phyloP scores from a whole-genome alignment of 208 protist species.

The Trypanosomatidae sp. region DNA sequence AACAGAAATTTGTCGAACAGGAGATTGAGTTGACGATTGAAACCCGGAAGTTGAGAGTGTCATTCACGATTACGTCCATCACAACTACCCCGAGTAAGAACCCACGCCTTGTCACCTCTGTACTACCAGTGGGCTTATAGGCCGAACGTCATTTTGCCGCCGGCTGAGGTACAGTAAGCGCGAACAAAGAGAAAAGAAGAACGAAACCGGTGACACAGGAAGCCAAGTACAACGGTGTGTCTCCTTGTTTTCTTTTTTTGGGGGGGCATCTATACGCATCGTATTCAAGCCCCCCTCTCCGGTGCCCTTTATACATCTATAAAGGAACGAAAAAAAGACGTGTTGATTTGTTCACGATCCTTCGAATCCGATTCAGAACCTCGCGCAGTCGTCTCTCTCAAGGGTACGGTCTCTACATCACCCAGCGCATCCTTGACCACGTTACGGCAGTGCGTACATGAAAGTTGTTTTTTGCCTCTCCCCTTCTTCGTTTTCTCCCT shows the following conservation, averaged over 20 bases:
- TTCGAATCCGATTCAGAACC: background rate
- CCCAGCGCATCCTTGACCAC: background rate
- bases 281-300: background rate
- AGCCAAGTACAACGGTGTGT: background rate
- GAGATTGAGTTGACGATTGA: background rate
- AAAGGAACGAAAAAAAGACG: background rate
- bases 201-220: background rate
- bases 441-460: background rate
- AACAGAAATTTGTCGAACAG: background rate
- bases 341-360: background rate
- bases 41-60: background rate
- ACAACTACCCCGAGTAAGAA: background rate
- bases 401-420: background rate
- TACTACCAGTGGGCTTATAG: background rate
- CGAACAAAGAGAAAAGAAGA: background rate
- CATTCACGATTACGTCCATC: background rate
- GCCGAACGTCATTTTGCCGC: background rate
- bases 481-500: background rate
- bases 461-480: background rate
- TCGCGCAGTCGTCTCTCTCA: background rate
- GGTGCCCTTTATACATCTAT: background rate
- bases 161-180: background rate
- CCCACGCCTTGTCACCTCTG: background rate
- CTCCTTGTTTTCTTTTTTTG: background rate
- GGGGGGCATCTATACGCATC: background rate